Evolutionary conservation across 805 yeast species (phyloP).

Genomic region (Wickerhamiella azyma): DNA sequence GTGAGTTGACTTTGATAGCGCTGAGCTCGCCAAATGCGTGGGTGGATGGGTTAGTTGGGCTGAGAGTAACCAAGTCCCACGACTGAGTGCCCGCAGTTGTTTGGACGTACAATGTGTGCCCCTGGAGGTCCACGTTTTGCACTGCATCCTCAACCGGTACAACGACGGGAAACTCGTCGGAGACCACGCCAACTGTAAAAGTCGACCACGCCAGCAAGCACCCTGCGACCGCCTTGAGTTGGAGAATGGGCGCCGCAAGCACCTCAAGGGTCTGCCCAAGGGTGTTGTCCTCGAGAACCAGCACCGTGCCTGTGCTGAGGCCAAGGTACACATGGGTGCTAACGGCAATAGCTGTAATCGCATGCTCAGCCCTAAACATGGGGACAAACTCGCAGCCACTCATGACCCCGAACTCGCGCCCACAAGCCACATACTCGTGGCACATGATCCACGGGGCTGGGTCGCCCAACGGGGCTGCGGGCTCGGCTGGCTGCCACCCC

Average conservation of each 20-base stretch:
- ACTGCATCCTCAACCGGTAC: background rate
- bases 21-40: background rate
- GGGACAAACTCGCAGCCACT: background rate
- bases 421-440: background rate
- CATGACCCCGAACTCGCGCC: background rate
- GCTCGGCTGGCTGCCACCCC: background rate
- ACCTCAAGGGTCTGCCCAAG: background rate
- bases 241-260: background rate
- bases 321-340: slow-evolving; percentile 2
- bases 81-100: background rate
- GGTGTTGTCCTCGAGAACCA: background rate
- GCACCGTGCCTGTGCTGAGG: slow-evolving; percentile 5
- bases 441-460: background rate
- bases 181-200: background rate
- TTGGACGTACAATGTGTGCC: background rate
- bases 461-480: background rate
- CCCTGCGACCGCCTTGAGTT: background rate
- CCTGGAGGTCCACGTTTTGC: background rate
- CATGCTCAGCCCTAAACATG: background rate
- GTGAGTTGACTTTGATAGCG: background rate
- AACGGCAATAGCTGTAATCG: background rate
- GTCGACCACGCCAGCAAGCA: background rate
- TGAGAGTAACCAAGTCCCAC: background rate
- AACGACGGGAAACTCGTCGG: background rate
- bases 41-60: background rate